A percentile compares a stretch with the other conserved stretches of the same genome.
Evolutionary conservation across 345 rosid species (phyloP).

Genomic region (Aquilaria sinensis): DNA sequence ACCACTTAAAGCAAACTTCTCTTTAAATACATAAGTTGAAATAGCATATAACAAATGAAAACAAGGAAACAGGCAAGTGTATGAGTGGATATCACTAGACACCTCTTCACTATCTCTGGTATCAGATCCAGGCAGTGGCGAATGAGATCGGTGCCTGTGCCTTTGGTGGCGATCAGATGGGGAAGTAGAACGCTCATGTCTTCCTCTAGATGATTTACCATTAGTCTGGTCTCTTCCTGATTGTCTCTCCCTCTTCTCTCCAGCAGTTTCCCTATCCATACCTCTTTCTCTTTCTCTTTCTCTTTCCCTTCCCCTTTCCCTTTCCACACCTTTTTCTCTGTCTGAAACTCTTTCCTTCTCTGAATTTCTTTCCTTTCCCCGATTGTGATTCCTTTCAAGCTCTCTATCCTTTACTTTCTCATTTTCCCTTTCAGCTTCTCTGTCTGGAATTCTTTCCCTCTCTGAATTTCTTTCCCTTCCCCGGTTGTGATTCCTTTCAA

Average conservation of each 20-base stretch:
- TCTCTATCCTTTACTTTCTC: constrained; percentile 47
- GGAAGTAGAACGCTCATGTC: constrained; percentile 42
- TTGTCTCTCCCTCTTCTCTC: constrained; percentile 48
- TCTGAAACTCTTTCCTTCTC: constrained; percentile 23
- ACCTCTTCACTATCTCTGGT: constrained; percentile 60
- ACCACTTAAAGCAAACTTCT: background rate
- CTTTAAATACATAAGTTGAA: constrained; percentile 4
- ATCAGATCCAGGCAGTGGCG: constrained; percentile 42
- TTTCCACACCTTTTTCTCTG: constrained; percentile 22
- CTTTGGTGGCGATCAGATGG: constrained; percentile 43
- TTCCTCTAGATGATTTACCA: constrained; percentile 40
- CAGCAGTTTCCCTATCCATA: constrained; percentile 33
- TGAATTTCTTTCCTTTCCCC: constrained; percentile 38
- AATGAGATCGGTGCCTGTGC: constrained; percentile 47
- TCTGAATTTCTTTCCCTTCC: constrained; percentile 46
- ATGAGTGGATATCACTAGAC: constrained; percentile 34
- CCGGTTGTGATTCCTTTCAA: constrained; percentile 19
- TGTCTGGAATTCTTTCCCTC: constrained; percentile 27
- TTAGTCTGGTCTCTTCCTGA: constrained; percentile 50
- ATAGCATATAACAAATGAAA: constrained; percentile 5
- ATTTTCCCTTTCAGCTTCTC: constrained; percentile 43
- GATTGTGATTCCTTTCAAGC: constrained; percentile 29
- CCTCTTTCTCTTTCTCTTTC: constrained; percentile 39
- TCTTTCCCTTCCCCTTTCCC: constrained; percentile 25
- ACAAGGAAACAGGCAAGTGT: constrained; percentile 2